Evolutionary conservation across 208 protist genomes (phyloP).

Genomic region (Naegleria lovaniensis): DNA sequence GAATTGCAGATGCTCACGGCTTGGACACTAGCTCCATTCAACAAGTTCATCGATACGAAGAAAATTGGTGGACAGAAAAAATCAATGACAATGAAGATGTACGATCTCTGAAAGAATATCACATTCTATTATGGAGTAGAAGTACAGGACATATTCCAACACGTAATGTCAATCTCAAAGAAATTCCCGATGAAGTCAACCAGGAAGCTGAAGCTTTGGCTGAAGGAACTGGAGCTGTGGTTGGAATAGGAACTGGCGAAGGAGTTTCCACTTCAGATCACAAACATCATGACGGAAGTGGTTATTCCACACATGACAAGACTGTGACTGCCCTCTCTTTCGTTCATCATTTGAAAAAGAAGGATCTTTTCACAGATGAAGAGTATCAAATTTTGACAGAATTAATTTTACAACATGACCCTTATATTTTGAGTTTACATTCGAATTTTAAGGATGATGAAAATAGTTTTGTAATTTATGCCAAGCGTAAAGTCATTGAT

Average conservation of each 20-base stretch:
- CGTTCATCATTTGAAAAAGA: not conserved
- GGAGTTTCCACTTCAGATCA: not conserved
- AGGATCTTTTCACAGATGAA: not conserved
- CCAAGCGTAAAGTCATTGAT: not conserved
- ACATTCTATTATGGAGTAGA: conserved; percentile 20
- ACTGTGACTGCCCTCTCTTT: not conserved
- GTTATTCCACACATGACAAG: not conserved
- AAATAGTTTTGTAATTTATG: conserved; percentile 5
- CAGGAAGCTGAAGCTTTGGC: not conserved
- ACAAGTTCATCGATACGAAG: not conserved
- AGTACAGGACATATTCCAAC: not conserved
- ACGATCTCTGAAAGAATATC: not conserved
- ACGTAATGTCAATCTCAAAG: not conserved
- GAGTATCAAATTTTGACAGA: conserved; percentile 3
- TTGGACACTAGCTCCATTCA: not conserved
- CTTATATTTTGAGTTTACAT: conserved; percentile 6
- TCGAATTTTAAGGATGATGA: conserved; percentile 4
- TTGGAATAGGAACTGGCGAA: not conserved
- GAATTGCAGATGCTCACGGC: not conserved
- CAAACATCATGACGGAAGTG: too few species aligned
- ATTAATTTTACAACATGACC: conserved; percentile 9
- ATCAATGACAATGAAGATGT: not conserved
- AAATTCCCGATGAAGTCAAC: not conserved
- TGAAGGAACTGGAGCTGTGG: not conserved
- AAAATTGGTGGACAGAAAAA: conserved; percentile 5